Evolutionary conservation across 805 yeast genomes (phyloP).

Genomic region (Metschnikowia noctiluminum): DNA sequence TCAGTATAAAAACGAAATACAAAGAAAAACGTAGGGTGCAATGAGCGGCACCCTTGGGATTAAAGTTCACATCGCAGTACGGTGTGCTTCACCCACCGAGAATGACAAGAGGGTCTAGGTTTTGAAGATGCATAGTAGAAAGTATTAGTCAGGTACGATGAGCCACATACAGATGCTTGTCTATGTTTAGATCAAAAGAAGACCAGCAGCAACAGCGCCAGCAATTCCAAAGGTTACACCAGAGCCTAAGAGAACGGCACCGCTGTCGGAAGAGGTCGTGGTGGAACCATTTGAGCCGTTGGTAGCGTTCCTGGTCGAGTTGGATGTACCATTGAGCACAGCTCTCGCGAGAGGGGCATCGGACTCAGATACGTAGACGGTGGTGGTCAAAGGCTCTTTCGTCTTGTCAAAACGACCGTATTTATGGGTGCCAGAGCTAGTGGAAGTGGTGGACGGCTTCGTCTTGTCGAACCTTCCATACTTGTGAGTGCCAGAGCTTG

Average conservation of each 20-base stretch:
- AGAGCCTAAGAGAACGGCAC: constrained; percentile 17
- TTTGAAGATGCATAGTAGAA: not conserved
- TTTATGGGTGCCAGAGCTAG: constrained; percentile 41
- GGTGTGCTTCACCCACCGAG: not conserved
- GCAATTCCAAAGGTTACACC: constrained; percentile 30
- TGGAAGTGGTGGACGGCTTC: constrained; percentile 10
- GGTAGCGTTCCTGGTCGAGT: constrained; percentile 11
- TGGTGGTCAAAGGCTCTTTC: constrained; percentile 34
- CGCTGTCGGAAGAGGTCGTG: constrained; percentile 25
- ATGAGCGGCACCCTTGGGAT: not conserved
- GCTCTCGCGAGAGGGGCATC: constrained; percentile 15
- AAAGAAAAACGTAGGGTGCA: not conserved
- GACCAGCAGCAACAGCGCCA: constrained; percentile 50
- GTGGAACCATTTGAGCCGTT: constrained; percentile 21
- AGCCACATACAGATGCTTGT: not conserved
- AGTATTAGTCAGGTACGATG: not conserved
- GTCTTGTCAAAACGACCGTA: constrained; percentile 51
- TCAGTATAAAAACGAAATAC: not conserved
- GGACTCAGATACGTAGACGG: constrained; percentile 26
- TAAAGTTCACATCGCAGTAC: not conserved
- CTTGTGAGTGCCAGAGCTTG: constrained; percentile 18
- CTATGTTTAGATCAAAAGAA: constrained; percentile 32
- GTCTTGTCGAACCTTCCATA: constrained; percentile 22
- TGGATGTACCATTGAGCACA: constrained; percentile 8
- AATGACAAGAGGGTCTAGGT: not conserved